These are phyloP conservation scores for Psidium guajava DNA, from an alignment of 345 rosid species.

Conservation along the genomic window DNA sequence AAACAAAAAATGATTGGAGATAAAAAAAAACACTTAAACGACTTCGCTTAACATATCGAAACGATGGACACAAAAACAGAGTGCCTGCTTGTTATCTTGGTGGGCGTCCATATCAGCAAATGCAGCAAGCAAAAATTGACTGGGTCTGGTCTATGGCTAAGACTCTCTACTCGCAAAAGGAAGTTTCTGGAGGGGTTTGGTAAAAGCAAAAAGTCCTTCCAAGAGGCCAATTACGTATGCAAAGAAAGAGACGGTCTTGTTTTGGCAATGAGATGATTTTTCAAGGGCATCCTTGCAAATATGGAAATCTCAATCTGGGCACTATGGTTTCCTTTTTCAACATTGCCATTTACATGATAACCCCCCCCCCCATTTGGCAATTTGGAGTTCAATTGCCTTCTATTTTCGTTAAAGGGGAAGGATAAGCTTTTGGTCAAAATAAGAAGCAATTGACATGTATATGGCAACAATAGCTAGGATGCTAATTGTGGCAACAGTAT, in stretches of 20 bases:
- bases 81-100: not conserved
- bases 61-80: not conserved
- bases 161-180: not conserved
- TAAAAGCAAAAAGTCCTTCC: not conserved
- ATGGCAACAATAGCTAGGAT: not conserved
- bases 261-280: not conserved
- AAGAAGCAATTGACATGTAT: not conserved
- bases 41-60: not conserved
- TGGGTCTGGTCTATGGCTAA: not conserved
- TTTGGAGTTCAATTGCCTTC: not conserved
- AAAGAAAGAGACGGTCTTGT: not conserved
- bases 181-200: not conserved
- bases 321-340: rapidly evolving
- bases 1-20: not conserved
- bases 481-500: not conserved
- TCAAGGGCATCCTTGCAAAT: not conserved
- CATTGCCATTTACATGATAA: not conserved
- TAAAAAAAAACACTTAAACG: rapidly evolving
- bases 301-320: not conserved
- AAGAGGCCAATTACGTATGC: not conserved
- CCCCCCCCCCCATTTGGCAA: too few species aligned
- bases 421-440: not conserved
- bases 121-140: not conserved
- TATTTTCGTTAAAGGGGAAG: not conserved
- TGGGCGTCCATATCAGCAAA: not conserved